Evolutionary conservation across 257 asterid species (phyloP).

Genomic region (Datura wrightii): DNA sequence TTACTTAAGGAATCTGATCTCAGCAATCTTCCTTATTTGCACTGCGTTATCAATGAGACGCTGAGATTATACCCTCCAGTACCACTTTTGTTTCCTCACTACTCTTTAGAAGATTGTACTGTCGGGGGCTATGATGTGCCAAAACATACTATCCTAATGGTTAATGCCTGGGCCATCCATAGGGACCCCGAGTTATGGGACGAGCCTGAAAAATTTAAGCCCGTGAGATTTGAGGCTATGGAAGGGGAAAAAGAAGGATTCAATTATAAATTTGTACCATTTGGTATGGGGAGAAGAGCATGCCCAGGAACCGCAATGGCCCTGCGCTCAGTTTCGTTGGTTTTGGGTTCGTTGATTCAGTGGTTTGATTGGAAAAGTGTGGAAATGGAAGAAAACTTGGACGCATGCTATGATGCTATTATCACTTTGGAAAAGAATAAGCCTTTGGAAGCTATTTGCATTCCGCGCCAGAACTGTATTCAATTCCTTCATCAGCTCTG

Average conservation of each 20-base stretch:
- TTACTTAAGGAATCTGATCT: constrained; percentile 55
- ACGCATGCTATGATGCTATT: neutral
- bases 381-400: constrained; percentile 33
- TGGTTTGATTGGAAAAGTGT: constrained; percentile 60
- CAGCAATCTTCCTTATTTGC: constrained; percentile 56
- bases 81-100: constrained; percentile 63
- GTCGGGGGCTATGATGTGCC: constrained; percentile 55
- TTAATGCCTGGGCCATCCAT: constrained; percentile 62
- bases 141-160: constrained; percentile 47
- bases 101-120: constrained; percentile 44
- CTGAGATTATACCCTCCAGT: constrained; percentile 52
- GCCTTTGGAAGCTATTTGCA: constrained; percentile 53
- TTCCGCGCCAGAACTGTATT: constrained; percentile 40
- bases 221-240: constrained; percentile 49
- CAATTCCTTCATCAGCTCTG: constrained; percentile 41
- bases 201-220: constrained; percentile 50
- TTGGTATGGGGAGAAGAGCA: constrained; percentile 66
- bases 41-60: constrained; percentile 57
- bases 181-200: constrained; percentile 66
- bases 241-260: constrained; percentile 43
- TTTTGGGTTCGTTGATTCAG: constrained; percentile 56
- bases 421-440: constrained; percentile 41
- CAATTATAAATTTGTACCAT: constrained; percentile 49
- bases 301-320: constrained; percentile 62
- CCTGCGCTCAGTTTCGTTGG: constrained; percentile 47